phyloP scores from a whole-genome alignment of 139 green algal genomes.

The Auxenochlorella protothecoides region DNA sequence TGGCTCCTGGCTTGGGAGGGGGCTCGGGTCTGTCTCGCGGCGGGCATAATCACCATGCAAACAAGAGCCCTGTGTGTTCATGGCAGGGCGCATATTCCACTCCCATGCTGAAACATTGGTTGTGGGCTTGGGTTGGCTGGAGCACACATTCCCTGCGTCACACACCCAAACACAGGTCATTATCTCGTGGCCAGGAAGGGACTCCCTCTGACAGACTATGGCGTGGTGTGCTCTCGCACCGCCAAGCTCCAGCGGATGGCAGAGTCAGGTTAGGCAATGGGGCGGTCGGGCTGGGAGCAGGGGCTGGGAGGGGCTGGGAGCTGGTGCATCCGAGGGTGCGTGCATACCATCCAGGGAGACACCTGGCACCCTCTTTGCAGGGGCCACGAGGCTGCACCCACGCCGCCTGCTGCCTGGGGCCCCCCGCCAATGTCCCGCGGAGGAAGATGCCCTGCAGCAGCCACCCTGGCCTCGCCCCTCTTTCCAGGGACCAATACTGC shows the following conservation, averaged over 20 bases:
- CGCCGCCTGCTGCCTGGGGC: background rate
- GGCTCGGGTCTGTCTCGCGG: no score
- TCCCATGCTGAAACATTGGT: no score
- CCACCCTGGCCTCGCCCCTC: background rate
- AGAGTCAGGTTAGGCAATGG: no score
- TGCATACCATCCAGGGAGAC: background rate
- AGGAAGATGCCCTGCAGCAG: background rate
- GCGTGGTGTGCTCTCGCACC: background rate
- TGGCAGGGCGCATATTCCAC: no score
- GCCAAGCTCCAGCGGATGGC: constrained; percentile 10
- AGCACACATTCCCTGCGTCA: background rate
- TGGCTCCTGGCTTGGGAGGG: background rate
- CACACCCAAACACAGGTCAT: background rate
- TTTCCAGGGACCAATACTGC: background rate
- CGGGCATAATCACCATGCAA: no score
- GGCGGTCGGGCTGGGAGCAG: no score
- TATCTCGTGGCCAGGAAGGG: constrained; percentile 11
- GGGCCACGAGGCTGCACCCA: background rate
- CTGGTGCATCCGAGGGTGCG: background rate
- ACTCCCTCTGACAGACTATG: constrained; percentile 2
- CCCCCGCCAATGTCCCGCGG: no score
- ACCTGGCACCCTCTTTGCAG: background rate
- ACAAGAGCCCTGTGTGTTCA: no score
- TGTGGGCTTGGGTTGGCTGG: no score
- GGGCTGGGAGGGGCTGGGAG: no score